Base-by-base conservation (phyloP, 1,139 yeast species). In the Yamadazyma epiphylla region DNA sequence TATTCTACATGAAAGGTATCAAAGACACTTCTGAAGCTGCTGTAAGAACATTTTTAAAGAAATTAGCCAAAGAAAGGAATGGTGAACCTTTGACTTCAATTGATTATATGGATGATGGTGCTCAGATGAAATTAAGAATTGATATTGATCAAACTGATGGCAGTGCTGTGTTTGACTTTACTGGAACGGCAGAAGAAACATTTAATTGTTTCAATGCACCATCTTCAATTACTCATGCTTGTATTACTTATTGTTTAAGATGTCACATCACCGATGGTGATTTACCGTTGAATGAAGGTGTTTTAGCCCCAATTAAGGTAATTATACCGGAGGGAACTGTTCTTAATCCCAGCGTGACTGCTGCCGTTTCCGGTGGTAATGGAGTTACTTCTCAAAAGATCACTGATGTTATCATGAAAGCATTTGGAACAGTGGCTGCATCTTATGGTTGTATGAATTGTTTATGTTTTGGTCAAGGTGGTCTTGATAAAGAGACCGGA, bases 91-190 rank as follows among this genome's bases (percentile, higher is more conserved):
- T 78, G 16, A 40, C 40, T 11, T 76, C 81, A 12, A 54, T 47
- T 13, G 85, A 78, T 40, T 65, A 50, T 35, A 64, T 78, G 58
- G 85, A 78, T 46, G 84, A 78, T 45, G 85, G 85, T 3, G 68
- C 82, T 2, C 56, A 59, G 12, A 70, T 78, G 26, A 41, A 55
- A 13, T 59, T 77, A n/a, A 43, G 51, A 10, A 63, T 78, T 31
- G 60, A 61, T 9, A 59, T 75, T 24, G 55, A 61, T 28, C 56
- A 51, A 3, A 5, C 9, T 3, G 29, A 28, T 15, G 35, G 35
- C 9, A 17, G 27, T 3, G 35, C 35, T 4, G 13, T 23, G n/a
- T 31, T 15, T 28, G 35, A 31, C 22, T 31, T 31, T 15, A 31
- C 26, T 12, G 35, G 32, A 9, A 28, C 35, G 4, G 19, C 26